Base-by-base conservation (phyloP, 225 moss, liverwort and hornwort genomes). In the Neckera pumila region DNA sequence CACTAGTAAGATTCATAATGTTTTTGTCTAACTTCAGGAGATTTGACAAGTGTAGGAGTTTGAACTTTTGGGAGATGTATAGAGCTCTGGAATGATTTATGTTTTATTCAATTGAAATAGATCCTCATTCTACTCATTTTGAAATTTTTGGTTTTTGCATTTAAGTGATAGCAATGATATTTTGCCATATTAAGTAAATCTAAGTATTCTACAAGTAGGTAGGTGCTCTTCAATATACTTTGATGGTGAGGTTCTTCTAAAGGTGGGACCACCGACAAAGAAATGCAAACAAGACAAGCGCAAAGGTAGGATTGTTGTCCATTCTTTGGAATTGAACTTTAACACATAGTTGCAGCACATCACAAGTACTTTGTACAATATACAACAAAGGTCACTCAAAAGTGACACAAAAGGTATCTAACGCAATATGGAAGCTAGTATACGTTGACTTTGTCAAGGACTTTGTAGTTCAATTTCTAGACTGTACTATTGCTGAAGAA, bases 61-160 rank as follows among this genome's bases (percentile, higher is more conserved):
- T 28, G 1, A 72, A 9, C 5, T 73, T 72, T 0, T 30, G 0
- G 10, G 17, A 73, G 27, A 43, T 43, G 16, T 16, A 0, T 5
- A 28, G 10, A 73, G 22, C 7, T 38, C 0, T 13, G 1, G 2
- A 38, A 7, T 38, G 12, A 23, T 73, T 45, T 2, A n/a, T 10
- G 5, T 17, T 14, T 12, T 38, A 23, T 2, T 38, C 22, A 69
- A n/a, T 23, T 69, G 20, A 36, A 36, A 19, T 66, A 10, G 36
- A 20, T 66, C 10, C 6, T 66, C 19, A 19, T 36, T 33, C n/a
- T n/a, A n/a, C n/a, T n/a, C n/a, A n/a, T n/a, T n/a, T n/a, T n/a
- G n/a, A n/a, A n/a, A n/a, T n/a, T n/a, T 33, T 4, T 33, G 8
- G 5, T 33, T 76, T 74, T 20, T 12, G 3, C 3, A 21, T 51